A percentile compares a stretch with the other conserved stretches of the same genome.
Evolutionary conservation across 2,329 filamentous ascomycete species (phyloP).

Genomic region (Colletotrichum coccodes): DNA sequence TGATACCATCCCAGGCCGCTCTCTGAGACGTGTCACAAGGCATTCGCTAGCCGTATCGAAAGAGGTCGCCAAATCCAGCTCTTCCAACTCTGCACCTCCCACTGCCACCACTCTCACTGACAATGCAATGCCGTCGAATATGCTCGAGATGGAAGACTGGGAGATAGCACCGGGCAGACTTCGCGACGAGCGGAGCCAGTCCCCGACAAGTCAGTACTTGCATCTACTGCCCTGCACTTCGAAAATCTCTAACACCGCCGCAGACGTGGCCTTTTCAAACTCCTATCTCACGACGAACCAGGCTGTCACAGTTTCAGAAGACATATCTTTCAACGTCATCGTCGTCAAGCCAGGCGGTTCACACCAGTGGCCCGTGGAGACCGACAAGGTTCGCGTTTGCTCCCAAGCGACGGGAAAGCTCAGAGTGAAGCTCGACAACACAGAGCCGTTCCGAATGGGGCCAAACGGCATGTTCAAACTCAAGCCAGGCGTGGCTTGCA

Average conservation of each 20-base stretch:
- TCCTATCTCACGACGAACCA: slow-evolving; percentile 50
- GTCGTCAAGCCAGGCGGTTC: slow-evolving; percentile 50
- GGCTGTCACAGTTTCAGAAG: slow-evolving; percentile 47
- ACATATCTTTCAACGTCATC: slow-evolving; percentile 52
- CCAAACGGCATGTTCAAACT: slow-evolving; percentile 57
- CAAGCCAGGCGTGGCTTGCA: slow-evolving; percentile 47
- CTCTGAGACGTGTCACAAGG: slow-evolving; percentile 12
- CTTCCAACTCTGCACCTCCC: neutral
- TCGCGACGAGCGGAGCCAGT: slow-evolving; percentile 36
- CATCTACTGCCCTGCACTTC: too few species aligned
- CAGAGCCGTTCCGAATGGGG: slow-evolving; percentile 52
- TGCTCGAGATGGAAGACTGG: slow-evolving; percentile 53
- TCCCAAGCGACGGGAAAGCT: slow-evolving; percentile 54
- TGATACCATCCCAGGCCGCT: neutral
- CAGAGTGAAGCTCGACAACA: slow-evolving; percentile 46
- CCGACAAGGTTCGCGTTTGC: slow-evolving; percentile 48
- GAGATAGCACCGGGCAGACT: slow-evolving; percentile 56
- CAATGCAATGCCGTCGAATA: neutral
- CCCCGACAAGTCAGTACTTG: slow-evolving; percentile 46
- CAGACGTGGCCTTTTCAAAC: slow-evolving; percentile 56
- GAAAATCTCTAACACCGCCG: neutral
- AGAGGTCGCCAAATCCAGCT: neutral
- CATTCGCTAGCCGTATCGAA: slow-evolving; percentile 2
- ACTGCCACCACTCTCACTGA: neutral
- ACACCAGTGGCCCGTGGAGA: slow-evolving; percentile 42